phyloP scores from a whole-genome alignment of 106 monocot genomes.

The Acorus gramineus region DNA sequence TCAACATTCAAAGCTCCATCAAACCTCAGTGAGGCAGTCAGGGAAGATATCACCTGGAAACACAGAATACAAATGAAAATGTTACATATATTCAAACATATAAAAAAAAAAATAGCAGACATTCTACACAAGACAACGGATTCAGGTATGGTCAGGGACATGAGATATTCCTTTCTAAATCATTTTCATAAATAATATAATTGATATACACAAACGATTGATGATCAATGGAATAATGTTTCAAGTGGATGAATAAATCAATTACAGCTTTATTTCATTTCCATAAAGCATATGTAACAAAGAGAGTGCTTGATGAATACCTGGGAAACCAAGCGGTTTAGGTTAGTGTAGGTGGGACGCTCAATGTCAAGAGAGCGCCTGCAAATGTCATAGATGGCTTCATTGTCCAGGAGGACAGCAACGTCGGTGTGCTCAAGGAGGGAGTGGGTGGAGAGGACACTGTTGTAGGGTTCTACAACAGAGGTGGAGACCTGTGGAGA shows the following conservation, averaged over 20 bases:
- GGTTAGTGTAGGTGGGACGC: conserved; percentile 37
- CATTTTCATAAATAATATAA: too few relatives aligned
- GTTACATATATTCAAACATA: background rate
- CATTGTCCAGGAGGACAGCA: conserved; percentile 16
- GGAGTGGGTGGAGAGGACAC: conserved; percentile 22
- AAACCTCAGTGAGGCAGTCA: background rate
- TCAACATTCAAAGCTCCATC: conserved; percentile 4
- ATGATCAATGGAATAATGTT: too few relatives aligned
- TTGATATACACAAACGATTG: too few relatives aligned
- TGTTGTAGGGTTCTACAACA: conserved; percentile 11
- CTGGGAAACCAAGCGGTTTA: conserved; percentile 36
- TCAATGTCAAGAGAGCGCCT: conserved; percentile 18
- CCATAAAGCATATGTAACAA: too few relatives aligned
- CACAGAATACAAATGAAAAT: background rate
- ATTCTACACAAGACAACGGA: too few relatives aligned
- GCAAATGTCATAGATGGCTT: conserved; percentile 3
- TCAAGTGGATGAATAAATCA: too few relatives aligned
- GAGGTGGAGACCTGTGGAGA: conserved; percentile 4
- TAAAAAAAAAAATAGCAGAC: too few relatives aligned
- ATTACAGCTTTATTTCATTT: too few relatives aligned
- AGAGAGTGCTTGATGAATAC: background rate
- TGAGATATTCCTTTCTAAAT: too few relatives aligned
- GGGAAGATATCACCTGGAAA: conserved; percentile 12
- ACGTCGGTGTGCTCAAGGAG: conserved; percentile 28
- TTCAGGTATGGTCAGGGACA: too few relatives aligned